These are phyloP conservation scores for Brassica rapa DNA, from an alignment of 345 rosid genomes.

Conservation along the genomic window DNA sequence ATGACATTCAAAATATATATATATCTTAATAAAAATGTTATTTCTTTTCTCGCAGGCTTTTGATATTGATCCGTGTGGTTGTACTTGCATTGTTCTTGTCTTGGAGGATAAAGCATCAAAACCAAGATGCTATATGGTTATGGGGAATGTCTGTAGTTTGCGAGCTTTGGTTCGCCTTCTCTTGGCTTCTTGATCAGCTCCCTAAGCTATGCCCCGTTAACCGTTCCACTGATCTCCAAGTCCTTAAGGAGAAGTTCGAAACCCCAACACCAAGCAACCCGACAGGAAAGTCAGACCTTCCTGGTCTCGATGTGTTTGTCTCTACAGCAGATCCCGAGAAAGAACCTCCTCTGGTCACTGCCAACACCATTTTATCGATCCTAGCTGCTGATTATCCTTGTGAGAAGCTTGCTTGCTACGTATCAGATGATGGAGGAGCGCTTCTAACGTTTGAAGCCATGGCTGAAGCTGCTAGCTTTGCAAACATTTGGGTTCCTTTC, in stretches of 20 bases:
- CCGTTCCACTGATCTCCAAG: conserved; percentile 89
- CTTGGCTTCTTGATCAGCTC: conserved; percentile 98
- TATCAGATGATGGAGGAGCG: conserved; percentile 98
- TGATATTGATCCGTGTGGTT: conserved; percentile 66
- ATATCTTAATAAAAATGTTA: not conserved
- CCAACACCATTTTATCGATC: conserved; percentile 95
- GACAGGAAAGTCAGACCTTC: conserved; percentile 94
- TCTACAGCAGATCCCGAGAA: conserved; percentile 99
- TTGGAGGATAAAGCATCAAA: conserved; percentile 74
- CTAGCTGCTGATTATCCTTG: conserved; percentile 91
- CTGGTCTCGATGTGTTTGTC: conserved; percentile 87
- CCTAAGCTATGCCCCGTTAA: conserved; percentile 90
- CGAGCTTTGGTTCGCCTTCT: conserved; percentile 94
- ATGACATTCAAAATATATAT: too few species aligned
- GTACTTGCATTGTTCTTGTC: conserved; percentile 74
- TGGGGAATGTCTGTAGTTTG: conserved; percentile 99
- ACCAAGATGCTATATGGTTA: conserved; percentile 80
- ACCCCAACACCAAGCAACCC: conserved; percentile 71
- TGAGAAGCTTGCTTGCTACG: conserved; percentile 97
- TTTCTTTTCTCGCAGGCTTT: conserved; percentile 59
- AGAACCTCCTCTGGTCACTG: conserved; percentile 98
- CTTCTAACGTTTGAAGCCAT: conserved; percentile 97
- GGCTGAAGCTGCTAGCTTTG: conserved; percentile 99
- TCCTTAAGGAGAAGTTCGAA: conserved; percentile 93
- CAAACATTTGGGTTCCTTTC: conserved; percentile 92